Evolutionary conservation across 163 green algal genomes (phyloP).

Genomic region (Coccomyxa subellipsoidea): DNA sequence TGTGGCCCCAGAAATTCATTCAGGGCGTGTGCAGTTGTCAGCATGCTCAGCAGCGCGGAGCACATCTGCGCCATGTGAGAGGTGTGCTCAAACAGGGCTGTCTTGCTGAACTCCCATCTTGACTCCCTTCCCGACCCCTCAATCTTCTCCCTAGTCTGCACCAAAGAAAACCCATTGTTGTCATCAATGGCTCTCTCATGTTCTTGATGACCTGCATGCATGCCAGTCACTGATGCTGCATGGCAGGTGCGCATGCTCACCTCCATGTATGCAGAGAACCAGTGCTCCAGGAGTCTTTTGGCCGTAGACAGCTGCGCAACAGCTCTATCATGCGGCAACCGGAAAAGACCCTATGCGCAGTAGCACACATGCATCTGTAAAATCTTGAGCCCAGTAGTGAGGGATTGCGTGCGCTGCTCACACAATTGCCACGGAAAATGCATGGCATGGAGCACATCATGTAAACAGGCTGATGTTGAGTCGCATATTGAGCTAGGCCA

Average conservation of each 20-base stretch:
- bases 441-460: not conserved
- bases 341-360: conserved; percentile 17
- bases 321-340: conserved; percentile 18
- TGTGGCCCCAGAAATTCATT: conserved; percentile 88
- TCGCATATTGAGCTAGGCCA: too few relatives aligned
- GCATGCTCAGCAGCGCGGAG: conserved; percentile 74
- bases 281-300: conserved; percentile 61
- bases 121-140: conserved; percentile 75
- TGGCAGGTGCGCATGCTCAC: too few relatives aligned
- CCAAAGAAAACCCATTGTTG: conserved; percentile 23
- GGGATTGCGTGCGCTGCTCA: too few relatives aligned
- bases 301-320: conserved; percentile 31
- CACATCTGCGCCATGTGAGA: conserved; percentile 85
- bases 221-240: too few relatives aligned
- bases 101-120: conserved; percentile 90
- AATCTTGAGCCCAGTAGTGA: too few relatives aligned
- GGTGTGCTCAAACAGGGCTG: conserved; percentile 81
- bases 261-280: conserved; percentile 77
- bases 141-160: conserved; percentile 75
- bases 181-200: not conserved
- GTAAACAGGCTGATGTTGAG: too few relatives aligned
- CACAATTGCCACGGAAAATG: too few relatives aligned
- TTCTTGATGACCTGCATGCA: conserved; percentile 13
- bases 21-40: conserved; percentile 86
- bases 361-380: not conserved